Conservation (phyloP, 495 filamentous ascomycete species). For the Filosporella fistucella region DNA sequence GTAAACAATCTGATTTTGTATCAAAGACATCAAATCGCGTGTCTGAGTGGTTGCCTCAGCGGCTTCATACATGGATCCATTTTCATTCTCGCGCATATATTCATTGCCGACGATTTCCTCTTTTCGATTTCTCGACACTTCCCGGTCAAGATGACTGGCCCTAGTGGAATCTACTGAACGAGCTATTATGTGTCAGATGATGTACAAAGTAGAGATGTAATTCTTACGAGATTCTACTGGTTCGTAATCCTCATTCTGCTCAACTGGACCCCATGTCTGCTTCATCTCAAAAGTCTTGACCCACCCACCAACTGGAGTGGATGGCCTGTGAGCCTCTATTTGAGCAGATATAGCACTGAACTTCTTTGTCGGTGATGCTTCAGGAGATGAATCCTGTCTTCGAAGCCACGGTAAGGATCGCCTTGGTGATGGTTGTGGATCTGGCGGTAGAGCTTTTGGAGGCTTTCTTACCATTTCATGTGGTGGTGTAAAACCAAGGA, state of each 20-base stretch:
- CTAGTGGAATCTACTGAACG: too few species aligned
- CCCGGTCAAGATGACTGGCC: too few species aligned
- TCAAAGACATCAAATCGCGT: too few species aligned
- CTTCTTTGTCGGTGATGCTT: not conserved
- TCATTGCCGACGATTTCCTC: too few species aligned
- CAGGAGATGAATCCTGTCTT: slow-evolving; percentile 6
- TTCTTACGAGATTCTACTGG: not conserved
- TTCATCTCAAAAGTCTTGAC: not conserved
- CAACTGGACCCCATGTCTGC: not conserved
- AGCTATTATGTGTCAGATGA: too few species aligned
- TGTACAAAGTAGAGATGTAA: too few species aligned
- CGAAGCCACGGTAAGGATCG: slow-evolving; percentile 22
- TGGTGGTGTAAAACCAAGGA: slow-evolving; percentile 28
- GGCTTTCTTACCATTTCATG: slow-evolving; percentile 11
- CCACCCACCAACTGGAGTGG: slow-evolving; percentile 4
- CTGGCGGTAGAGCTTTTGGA: not conserved
- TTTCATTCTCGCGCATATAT: too few species aligned
- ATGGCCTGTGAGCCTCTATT: not conserved
- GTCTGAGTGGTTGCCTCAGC: too few species aligned
- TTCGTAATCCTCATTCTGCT: not conserved
- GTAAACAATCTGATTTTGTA: too few species aligned
- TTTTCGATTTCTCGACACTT: too few species aligned
- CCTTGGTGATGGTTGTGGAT: not conserved
- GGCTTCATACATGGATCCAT: too few species aligned
- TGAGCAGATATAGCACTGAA: not conserved